Percentiles rank a stretch among this genome's conserved stretches.
Evolutionary conservation across 2,329 filamentous ascomycete species (phyloP).

Genomic region (Penicillium olsonii): DNA sequence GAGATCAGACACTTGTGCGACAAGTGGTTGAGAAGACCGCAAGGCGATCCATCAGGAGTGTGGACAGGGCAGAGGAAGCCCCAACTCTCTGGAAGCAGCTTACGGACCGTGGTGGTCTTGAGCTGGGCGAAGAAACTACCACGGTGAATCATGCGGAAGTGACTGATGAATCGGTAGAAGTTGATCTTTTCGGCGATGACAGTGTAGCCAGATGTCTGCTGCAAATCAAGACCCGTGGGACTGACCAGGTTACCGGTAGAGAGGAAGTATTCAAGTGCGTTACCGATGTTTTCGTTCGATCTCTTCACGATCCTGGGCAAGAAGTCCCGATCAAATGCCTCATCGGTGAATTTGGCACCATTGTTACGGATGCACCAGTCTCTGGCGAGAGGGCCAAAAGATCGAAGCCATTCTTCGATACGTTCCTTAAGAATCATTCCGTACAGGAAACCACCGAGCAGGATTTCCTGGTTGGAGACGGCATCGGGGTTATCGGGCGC

Average conservation of each 20-base stretch:
- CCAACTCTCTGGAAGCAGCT: constrained; percentile 94
- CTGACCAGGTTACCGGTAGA: constrained; percentile 93
- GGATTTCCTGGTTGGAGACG: constrained; percentile 91
- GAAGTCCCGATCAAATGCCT: constrained; percentile 79
- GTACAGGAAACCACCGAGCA: constrained; percentile 90
- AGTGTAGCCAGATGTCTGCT: constrained; percentile 92
- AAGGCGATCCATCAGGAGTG: constrained; percentile 93
- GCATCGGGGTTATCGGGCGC: constrained; percentile 94
- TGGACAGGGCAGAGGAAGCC: constrained; percentile 97
- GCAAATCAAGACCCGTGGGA: constrained; percentile 87
- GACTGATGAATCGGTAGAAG: constrained; percentile 96
- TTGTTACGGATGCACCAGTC: constrained; percentile 58
- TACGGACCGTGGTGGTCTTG: constrained; percentile 95
- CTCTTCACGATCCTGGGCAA: constrained; percentile 73
- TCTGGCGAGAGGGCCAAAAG: constrained; percentile 55
- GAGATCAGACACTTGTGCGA: constrained; percentile 92
- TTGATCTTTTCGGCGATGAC: constrained; percentile 99
- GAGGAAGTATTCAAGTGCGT: constrained; percentile 88
- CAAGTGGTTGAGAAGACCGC: constrained; percentile 91
- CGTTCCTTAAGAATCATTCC: constrained; percentile 95
- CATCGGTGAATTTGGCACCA: constrained; percentile 67
- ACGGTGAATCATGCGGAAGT: constrained; percentile 98
- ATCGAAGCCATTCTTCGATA: constrained; percentile 84
- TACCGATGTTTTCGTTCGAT: constrained; percentile 85
- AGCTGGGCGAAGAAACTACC: constrained; percentile 98